Base-by-base conservation (phyloP, 2,329 filamentous ascomycete genomes). In the Aspergillus tubingensis region DNA sequence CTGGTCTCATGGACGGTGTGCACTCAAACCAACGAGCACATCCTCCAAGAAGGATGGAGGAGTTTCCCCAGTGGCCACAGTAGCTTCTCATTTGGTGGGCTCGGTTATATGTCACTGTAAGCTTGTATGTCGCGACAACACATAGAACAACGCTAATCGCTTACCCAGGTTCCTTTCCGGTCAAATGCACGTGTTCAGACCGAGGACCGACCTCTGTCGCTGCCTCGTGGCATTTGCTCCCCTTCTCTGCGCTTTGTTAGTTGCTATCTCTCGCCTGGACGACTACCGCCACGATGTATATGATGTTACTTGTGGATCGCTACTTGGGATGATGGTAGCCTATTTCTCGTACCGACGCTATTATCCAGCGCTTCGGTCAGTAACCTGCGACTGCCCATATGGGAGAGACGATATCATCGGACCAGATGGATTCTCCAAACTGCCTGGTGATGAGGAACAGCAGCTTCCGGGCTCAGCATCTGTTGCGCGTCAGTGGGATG, bases 231-330 rank as follows among this genome's bases (percentile, higher is more conserved):
- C 83, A 3, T 72, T 88, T 1, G 73, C 80, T 3, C 86, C 86
- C 10, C 68, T 88, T 8, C 68, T 88, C 0, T 83, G 81, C 44
- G 86, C 86, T 3, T 74, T 82, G 2, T 69, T 88, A 72, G 85
- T 88, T 59, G 86, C 86, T 0, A 83, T 87, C 43, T 86, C 83
- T 5, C 78, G 86, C n/a, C 76, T 86, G 38, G 85, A 86, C 60
- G 86, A 88, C 66, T 88, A 88, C 68, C 77, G 86, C 25, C 86
- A 88, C 62, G 86, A 88, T 71, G 83, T 87, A 2, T 87, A 83
- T 59, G 86, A 88, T 71, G 85, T 88, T 5, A 83, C 82, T 3
- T 77, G 76, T 6, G 86, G 86, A 0, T 82, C 80, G 15, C 56
- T 83, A 19, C 69, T 88, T 6, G 86, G 86, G 0, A 76, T 86